A percentile compares a stretch with the other conserved stretches of the same genome.
These are phyloP conservation scores for Suillus alpinus DNA, from an alignment of 768 basidiomycete species.

Conservation along the genomic window DNA sequence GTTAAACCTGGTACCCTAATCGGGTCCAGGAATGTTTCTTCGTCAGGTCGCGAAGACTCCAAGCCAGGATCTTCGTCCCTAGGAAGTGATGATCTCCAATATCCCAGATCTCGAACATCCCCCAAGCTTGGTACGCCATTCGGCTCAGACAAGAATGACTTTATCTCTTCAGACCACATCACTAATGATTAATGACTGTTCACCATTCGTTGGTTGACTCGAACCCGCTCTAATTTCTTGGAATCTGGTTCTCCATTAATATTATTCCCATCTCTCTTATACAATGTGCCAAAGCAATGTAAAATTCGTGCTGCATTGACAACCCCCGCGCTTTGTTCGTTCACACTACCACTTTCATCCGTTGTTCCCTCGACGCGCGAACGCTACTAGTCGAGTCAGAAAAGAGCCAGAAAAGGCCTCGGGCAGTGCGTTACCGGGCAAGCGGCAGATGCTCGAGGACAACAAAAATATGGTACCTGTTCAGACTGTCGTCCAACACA, in stretches of 20 bases:
- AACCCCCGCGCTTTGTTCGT: too few species aligned
- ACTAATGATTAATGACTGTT: constrained; percentile 8
- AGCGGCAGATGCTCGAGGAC: constrained; percentile 36
- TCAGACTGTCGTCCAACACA: constrained; percentile 44
- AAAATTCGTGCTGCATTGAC: constrained; percentile 19
- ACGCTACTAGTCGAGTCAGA: constrained; percentile 16
- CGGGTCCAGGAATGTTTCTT: not conserved
- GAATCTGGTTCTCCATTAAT: constrained; percentile 9
- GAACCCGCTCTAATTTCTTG: too few species aligned
- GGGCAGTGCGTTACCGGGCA: constrained; percentile 32
- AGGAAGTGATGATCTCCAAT: constrained; percentile 7
- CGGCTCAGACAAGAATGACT: not conserved
- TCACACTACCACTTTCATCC: too few species aligned
- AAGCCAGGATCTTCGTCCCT: constrained; percentile 6
- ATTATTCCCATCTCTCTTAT: constrained; percentile 7
- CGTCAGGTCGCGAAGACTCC: constrained; percentile 16
- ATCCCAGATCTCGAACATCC: constrained; percentile 10
- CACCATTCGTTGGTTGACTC: constrained; percentile 24
- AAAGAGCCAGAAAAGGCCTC: constrained; percentile 10
- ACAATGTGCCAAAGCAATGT: constrained; percentile 23
- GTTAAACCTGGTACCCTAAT: too few species aligned
- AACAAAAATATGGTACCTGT: constrained; percentile 57
- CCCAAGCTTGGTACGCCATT: not conserved
- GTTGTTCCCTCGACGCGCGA: too few species aligned
- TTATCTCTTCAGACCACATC: not conserved